Conservation (phyloP, 495 filamentous ascomycete species). For the Podospora anserina region DNA sequence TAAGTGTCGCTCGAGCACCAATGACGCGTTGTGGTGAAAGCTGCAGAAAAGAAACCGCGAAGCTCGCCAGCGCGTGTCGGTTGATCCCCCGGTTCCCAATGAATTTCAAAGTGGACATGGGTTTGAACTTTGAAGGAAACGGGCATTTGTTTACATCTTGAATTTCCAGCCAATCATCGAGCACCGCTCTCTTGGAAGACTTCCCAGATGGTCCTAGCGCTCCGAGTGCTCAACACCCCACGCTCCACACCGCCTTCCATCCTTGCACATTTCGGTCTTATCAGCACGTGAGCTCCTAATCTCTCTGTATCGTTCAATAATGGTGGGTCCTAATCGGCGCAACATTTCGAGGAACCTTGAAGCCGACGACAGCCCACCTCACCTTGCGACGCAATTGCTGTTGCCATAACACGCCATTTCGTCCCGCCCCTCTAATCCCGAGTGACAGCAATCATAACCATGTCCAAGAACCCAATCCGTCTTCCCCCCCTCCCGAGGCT, state of each 20-base stretch:
- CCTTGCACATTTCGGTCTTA: conserved; percentile 9
- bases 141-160: conserved; percentile 32
- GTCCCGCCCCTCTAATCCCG: neutral
- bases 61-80: conserved; percentile 10
- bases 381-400: conserved; percentile 20
- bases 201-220: neutral
- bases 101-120: conserved; percentile 1
- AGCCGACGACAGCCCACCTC: conserved; percentile 6
- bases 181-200: neutral
- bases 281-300: conserved; percentile 34
- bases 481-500: conserved; percentile 83
- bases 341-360: conserved; percentile 6
- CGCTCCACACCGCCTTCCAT: neutral
- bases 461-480: conserved; percentile 59
- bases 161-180: conserved; percentile 24
- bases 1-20: neutral
- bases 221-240: neutral
- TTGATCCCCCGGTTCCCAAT: neutral
- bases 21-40: conserved; percentile 12
- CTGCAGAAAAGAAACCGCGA: conserved; percentile 17
- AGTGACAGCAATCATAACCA: conserved; percentile 2
- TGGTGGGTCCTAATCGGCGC: neutral
- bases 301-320: conserved; percentile 2
- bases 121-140: neutral
- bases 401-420: conserved; percentile 8